These are phyloP conservation scores for Pichia membranifaciens DNA, from an alignment of 805 yeast genomes.

Conservation along the genomic window DNA sequence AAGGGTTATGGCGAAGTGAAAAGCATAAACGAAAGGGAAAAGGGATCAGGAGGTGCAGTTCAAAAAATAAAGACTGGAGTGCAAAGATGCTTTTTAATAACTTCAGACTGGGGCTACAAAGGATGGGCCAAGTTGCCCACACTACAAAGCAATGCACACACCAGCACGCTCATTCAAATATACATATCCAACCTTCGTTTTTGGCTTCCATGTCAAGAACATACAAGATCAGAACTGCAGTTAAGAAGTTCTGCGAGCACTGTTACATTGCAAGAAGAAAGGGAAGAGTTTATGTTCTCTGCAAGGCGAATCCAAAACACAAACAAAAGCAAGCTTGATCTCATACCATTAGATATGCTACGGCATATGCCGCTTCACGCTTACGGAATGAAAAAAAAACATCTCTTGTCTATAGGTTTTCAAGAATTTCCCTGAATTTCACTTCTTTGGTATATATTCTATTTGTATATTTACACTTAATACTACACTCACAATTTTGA, in stretches of 20 bases:
- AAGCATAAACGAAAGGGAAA: too few species aligned
- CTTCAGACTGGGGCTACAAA: constrained; percentile 25
- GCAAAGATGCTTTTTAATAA: constrained; percentile 21
- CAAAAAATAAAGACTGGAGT: not conserved
- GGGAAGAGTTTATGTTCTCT: constrained; percentile 88
- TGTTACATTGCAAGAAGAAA: constrained; percentile 92
- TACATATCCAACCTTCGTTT: constrained; percentile 11
- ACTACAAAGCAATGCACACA: constrained; percentile 11
- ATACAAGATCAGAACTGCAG: constrained; percentile 88
- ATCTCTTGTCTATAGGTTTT: not conserved
- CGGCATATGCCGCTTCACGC: too few species aligned
- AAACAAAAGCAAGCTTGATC: constrained; percentile 86
- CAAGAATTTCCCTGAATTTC: too few species aligned
- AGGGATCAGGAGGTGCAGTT: not conserved
- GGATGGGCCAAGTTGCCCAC: constrained; percentile 13
- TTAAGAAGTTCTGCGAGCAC: constrained; percentile 87
- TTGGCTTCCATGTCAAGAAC: constrained; percentile 42
- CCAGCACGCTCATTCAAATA: constrained; percentile 7
- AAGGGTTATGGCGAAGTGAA: too few species aligned
- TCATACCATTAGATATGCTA: too few species aligned
- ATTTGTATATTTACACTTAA: constrained; percentile 1
- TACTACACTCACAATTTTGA: not conserved
- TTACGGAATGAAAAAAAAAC: not conserved
- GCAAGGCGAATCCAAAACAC: constrained; percentile 89
- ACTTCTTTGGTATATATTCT: too few species aligned